Evolutionary conservation across 352 stramenopile species (phyloP), one percentile per base, ranked within the genome.

Genomic region (Phytophthora citricola): DNA sequence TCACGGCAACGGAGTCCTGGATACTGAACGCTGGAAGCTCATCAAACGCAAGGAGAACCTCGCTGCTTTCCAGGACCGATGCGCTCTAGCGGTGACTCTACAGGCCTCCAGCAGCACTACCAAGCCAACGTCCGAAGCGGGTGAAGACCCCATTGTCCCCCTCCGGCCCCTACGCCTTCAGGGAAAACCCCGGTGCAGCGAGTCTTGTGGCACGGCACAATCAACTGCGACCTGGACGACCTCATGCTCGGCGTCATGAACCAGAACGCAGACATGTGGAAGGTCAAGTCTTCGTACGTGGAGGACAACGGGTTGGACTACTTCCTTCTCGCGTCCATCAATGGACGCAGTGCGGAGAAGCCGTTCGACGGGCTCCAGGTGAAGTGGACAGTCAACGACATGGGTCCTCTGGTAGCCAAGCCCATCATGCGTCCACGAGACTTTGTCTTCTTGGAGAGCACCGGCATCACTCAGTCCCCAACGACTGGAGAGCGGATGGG

Each of bases 31-130:
- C 2, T 89, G 80, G 78, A 85, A 87, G 47, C 51, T 71, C 14
- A 62, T 89, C 55, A 83, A 82, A 52, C 69, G 65, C 0, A 79
- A 78, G 20, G 78, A 87, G 36, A 81, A 78, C 51, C 60, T 89
- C 6, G 66, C 70, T 2, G 73, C 79, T 0, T 89, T 79, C 53
- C 73, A 87, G 38, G 69, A 86, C 11, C 76, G 63, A 17, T 77
- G 68, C 27, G 68, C 68, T 11, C 63, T 77, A 2, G 72, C 69
- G 1, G 68, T 77, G n/a, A 65, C 63, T 14, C 49, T 75, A 22
- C 68, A 72, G 57, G 51, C 58, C 27, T 72, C 59, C 3, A 67
- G 9, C 45, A 76, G 71, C 51, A 69, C 49, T 0, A 32, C 27
- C 8, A 76, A 79, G 39, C 63, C 60, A 1, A 57, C 41, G 0